A percentile compares a stretch with the other conserved stretches of the same genome.
Conservation (phyloP, 2,329 filamentous ascomycete genomes). For the Scortechinia acanthostroma region DNA sequence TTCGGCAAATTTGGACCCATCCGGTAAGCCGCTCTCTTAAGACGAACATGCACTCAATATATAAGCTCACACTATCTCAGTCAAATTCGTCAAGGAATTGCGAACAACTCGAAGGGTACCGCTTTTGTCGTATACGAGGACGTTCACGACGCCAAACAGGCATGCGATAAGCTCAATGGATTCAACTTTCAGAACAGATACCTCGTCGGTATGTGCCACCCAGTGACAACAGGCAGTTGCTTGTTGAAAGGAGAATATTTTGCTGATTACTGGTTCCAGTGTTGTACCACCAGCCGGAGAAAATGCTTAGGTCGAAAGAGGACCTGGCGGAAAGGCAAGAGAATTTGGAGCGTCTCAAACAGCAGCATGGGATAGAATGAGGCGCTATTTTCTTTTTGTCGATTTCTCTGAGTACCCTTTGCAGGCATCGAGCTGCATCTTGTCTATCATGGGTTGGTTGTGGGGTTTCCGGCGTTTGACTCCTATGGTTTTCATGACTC, state of each 20-base stretch:
- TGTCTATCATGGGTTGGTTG: slow-evolving; percentile 20
- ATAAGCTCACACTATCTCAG: slow-evolving; percentile 32
- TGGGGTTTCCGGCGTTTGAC: slow-evolving; percentile 28
- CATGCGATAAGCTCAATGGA: slow-evolving; percentile 98
- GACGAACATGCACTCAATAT: no score
- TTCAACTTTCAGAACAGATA: slow-evolving; percentile 99
- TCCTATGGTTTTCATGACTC: slow-evolving; percentile 14
- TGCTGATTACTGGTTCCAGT: slow-evolving; percentile 34
- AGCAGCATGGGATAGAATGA: slow-evolving; percentile 98
- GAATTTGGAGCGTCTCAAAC: slow-evolving; percentile 96
- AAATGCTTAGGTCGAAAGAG: slow-evolving; percentile 77
- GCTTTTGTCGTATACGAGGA: slow-evolving; percentile 99
- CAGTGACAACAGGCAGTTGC: no score
- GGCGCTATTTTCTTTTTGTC: slow-evolving; percentile 17
- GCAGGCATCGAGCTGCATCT: slow-evolving; percentile 19
- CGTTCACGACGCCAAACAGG: slow-evolving; percentile 96
- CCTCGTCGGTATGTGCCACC: slow-evolving; percentile 82
- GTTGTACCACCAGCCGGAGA: slow-evolving; percentile 59
- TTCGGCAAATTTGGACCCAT: slow-evolving; percentile 97
- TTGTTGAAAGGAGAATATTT: no score
- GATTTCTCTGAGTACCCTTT: slow-evolving; percentile 19
- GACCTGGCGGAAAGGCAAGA: slow-evolving; percentile 89
- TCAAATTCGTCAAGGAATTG: slow-evolving; percentile 97
- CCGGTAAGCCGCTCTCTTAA: slow-evolving; percentile 63
- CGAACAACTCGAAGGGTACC: slow-evolving; percentile 93